phyloP scores from a whole-genome alignment of 139 green algal species.

The Microglena sp. region DNA sequence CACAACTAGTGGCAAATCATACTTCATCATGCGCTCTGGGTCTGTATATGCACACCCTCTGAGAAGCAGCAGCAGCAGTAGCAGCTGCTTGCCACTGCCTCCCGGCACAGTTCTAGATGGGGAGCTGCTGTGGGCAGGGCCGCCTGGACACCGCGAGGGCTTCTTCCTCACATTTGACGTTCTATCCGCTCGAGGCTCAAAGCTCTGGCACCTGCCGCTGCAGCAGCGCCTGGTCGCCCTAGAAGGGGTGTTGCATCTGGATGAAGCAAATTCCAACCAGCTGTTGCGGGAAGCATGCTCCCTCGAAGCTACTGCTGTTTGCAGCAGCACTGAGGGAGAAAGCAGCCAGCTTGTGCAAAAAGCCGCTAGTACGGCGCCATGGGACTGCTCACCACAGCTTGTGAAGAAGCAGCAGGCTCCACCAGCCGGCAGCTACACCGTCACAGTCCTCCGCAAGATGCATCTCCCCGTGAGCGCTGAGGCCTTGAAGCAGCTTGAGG shows the following conservation, averaged over 20 bases:
- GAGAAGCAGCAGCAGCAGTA: no score
- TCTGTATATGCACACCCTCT: slow-evolving; percentile 21
- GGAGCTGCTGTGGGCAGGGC: slow-evolving; percentile 24
- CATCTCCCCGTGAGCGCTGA: slow-evolving; percentile 8
- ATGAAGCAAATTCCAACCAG: slow-evolving; percentile 1
- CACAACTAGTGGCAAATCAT: neutral
- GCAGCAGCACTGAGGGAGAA: neutral
- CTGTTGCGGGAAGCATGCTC: neutral
- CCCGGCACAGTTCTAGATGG: slow-evolving; percentile 26
- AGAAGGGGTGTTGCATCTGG: slow-evolving; percentile 3
- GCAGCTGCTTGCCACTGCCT: neutral
- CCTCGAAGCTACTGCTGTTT: neutral
- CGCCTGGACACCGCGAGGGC: neutral
- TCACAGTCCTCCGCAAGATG: slow-evolving; percentile 15
- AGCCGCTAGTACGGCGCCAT: no score
- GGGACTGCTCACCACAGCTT: no score
- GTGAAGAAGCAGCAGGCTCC: slow-evolving; percentile 27
- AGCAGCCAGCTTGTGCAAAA: neutral
- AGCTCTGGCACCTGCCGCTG: neutral
- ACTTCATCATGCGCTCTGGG: slow-evolving; percentile 20
- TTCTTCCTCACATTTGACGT: slow-evolving; percentile 28
- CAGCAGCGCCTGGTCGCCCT: slow-evolving; percentile 22
- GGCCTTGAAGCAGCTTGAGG: slow-evolving; percentile 9
- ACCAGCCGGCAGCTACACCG: neutral
- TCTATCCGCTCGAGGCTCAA: no score